Conservation (phyloP, 164 flowering plant genomes). For the Chimonanthus salicifolius region DNA sequence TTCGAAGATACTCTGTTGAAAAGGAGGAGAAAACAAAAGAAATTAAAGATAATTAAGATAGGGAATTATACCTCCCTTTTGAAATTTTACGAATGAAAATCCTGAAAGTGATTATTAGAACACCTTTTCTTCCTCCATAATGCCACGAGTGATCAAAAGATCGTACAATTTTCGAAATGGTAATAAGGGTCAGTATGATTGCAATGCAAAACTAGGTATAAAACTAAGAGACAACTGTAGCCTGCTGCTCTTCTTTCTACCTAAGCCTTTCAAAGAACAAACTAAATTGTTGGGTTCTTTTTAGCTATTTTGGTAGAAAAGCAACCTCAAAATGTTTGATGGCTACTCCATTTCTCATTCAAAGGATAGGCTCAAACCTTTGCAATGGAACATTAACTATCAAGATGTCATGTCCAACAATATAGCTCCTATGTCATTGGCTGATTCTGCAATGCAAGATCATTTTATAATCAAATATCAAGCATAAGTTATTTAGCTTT, state of each 20-base stretch:
- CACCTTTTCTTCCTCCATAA: background rate
- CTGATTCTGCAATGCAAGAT: constrained; percentile 11
- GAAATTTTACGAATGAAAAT: too few relatives aligned
- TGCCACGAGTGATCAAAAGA: background rate
- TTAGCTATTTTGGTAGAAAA: background rate
- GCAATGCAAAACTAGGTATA: background rate
- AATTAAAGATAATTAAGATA: background rate
- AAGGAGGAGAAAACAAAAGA: background rate
- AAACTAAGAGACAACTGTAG: background rate
- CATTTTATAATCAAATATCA: background rate
- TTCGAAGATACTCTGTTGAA: background rate
- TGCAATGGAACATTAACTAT: background rate
- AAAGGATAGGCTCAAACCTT: constrained; percentile 9
- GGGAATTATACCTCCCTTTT: background rate
- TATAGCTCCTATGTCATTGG: constrained; percentile 4
- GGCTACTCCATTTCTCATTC: background rate
- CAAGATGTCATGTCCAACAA: background rate
- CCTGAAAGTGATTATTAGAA: background rate
- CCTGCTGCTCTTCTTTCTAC: background rate
- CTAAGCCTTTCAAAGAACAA: background rate
- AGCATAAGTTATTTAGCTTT: background rate
- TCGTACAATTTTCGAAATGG: background rate
- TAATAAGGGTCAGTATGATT: background rate
- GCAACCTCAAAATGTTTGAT: constrained; percentile 1
- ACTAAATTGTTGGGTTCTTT: background rate